phyloP scores from a whole-genome alignment of 2,329 filamentous ascomycete species.

The Fusarium transvaalense region DNA sequence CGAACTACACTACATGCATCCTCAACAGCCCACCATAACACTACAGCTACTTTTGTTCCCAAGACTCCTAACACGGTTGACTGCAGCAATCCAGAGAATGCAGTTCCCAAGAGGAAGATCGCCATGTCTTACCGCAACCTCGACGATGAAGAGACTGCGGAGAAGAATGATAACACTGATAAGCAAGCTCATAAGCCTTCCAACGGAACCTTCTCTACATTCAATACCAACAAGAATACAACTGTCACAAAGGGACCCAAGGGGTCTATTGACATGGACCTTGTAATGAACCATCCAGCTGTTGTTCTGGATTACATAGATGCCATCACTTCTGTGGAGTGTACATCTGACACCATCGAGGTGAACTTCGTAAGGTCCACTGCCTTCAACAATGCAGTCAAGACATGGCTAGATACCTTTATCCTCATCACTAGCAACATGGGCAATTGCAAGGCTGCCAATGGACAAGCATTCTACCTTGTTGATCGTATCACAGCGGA shows the following conservation, averaged over 20 bases:
- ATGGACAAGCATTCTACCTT: constrained; percentile 13
- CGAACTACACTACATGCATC: constrained; percentile 12
- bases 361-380: constrained; percentile 12
- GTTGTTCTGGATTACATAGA: constrained; percentile 22
- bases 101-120: constrained; percentile 14
- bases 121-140: constrained; percentile 16
- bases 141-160: background rate
- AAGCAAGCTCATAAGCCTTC: background rate
- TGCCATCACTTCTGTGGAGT: constrained; percentile 5
- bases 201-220: constrained; percentile 5
- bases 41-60: constrained; percentile 17
- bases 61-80: constrained; percentile 9
- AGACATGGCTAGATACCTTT: constrained; percentile 2
- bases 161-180: accelerated
- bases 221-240: background rate
- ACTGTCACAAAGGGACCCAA: background rate
- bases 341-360: background rate
- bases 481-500: constrained; percentile 4
- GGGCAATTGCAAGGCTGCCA: constrained; percentile 16
- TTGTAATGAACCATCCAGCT: constrained; percentile 23
- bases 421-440: constrained; percentile 16
- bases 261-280: constrained; percentile 15
- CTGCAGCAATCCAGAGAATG: constrained; percentile 12
- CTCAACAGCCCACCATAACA: constrained; percentile 4
- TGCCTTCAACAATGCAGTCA: constrained; percentile 1